Conservation (phyloP, 2,329 filamentous ascomycete genomes). For the Epicoccum nigrum region DNA sequence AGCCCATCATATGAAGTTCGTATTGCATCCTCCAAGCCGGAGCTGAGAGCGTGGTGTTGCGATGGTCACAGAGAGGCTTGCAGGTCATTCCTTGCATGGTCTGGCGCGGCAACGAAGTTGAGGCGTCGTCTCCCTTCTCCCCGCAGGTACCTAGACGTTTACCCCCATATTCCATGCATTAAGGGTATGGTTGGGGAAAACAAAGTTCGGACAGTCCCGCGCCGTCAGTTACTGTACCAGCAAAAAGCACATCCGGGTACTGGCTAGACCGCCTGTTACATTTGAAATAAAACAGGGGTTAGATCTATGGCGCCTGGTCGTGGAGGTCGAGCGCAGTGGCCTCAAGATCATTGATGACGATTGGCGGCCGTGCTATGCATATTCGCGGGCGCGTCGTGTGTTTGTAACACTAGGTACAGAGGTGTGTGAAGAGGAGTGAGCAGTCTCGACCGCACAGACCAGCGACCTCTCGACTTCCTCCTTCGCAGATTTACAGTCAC, state of each 20-base stretch:
- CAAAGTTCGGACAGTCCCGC: background rate
- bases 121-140: background rate
- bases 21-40: background rate
- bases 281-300: constrained; percentile 2
- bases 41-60: constrained; percentile 2
- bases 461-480: background rate
- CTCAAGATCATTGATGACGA: background rate
- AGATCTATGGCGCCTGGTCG: constrained; percentile 13
- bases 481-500: constrained; percentile 2
- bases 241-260: constrained; percentile 11
- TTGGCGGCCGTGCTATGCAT: constrained; percentile 1
- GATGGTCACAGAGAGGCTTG: background rate
- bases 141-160: background rate
- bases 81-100: background rate
- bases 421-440: constrained; percentile 6
- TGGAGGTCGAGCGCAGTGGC: background rate
- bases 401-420: background rate
- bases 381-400: background rate
- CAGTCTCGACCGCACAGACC: constrained; percentile 6
- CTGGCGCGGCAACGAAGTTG: background rate
- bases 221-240: background rate
- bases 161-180: background rate
- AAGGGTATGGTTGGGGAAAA: background rate
- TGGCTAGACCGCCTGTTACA: background rate
- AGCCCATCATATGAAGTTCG: constrained; percentile 1